These are phyloP conservation scores for Capronia americana DNA, from an alignment of 2,329 filamentous ascomycete species.

Conservation along the genomic window DNA sequence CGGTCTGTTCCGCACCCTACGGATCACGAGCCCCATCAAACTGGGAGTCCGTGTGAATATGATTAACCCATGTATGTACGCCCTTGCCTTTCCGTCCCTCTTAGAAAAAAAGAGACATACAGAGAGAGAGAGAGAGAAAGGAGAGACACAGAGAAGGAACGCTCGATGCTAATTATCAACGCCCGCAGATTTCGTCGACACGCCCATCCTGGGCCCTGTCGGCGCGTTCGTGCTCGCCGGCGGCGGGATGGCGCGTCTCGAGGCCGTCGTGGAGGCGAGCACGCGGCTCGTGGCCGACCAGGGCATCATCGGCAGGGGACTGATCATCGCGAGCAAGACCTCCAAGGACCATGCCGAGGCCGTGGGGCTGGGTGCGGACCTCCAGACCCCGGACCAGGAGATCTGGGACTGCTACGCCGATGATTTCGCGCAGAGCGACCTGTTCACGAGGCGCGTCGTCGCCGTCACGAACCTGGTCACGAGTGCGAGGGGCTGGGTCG, in stretches of 20 bases:
- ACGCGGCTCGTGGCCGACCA: constrained; percentile 67
- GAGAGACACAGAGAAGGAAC: too few species aligned
- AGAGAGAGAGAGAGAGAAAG: not conserved
- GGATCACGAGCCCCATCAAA: constrained; percentile 54
- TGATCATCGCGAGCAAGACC: constrained; percentile 65
- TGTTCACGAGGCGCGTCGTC: constrained; percentile 62
- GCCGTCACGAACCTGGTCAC: constrained; percentile 50
- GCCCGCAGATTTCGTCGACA: constrained; percentile 63
- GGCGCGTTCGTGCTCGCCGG: constrained; percentile 64
- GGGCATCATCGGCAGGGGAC: constrained; percentile 61
- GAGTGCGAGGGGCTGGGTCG: constrained; percentile 64
- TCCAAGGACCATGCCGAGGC: constrained; percentile 47
- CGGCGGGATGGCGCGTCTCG: constrained; percentile 58
- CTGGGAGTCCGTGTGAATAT: constrained; percentile 68
- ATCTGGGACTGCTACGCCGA: constrained; percentile 68
- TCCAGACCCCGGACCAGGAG: constrained; percentile 39
- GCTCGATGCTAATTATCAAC: not conserved
- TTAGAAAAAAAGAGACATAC: not conserved
- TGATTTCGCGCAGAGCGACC: constrained; percentile 64
- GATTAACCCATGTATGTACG: constrained; percentile 60
- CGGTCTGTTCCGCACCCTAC: constrained; percentile 67
- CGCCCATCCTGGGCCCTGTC: constrained; percentile 59
- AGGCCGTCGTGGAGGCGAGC: constrained; percentile 69
- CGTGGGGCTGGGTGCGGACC: constrained; percentile 26
- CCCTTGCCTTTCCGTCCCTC: not conserved